These are phyloP conservation scores for Nematodospora anomalae DNA, from an alignment of 1,139 yeast species.

Conservation along the genomic window DNA sequence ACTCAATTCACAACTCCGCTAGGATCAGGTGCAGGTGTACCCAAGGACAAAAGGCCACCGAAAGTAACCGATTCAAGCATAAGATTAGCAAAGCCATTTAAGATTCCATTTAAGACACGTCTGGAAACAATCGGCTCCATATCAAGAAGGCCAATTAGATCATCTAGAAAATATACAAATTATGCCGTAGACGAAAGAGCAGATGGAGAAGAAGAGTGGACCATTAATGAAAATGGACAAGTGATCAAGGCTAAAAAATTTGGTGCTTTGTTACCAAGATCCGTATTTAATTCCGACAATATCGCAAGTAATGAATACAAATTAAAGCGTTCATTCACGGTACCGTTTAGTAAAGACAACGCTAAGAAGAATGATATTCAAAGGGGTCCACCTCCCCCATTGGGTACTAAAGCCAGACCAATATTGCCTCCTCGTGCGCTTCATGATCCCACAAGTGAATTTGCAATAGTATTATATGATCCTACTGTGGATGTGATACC, in stretches of 20 bases:
- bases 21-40: slow-evolving; percentile 48
- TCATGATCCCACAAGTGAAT: slow-evolving; percentile 90
- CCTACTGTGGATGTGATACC: slow-evolving; percentile 82
- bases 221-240: slow-evolving; percentile 30
- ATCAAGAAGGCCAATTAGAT: slow-evolving; percentile 23
- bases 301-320: slow-evolving; percentile 35
- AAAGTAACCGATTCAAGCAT: slow-evolving; percentile 35
- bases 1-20: slow-evolving; percentile 44
- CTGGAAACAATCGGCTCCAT: slow-evolving; percentile 16
- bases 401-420: slow-evolving; percentile 75
- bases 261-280: slow-evolving; percentile 55
- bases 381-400: slow-evolving; percentile 64
- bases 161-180: slow-evolving; percentile 20
- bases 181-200: slow-evolving; percentile 28
- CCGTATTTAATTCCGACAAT: slow-evolving; percentile 31
- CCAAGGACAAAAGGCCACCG: slow-evolving; percentile 43
- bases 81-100: slow-evolving; percentile 42
- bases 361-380: slow-evolving; percentile 24
- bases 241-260: slow-evolving; percentile 27
- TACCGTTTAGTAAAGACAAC: slow-evolving; percentile 47
- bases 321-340: slow-evolving; percentile 43
- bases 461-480: slow-evolving; percentile 92
- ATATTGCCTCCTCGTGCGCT: slow-evolving; percentile 81
- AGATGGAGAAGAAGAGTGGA: slow-evolving; percentile 19
- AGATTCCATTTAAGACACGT: slow-evolving; percentile 40